Conservation (phyloP, 1,284 basidiomycete species). For the Fomes fomentarius region DNA sequence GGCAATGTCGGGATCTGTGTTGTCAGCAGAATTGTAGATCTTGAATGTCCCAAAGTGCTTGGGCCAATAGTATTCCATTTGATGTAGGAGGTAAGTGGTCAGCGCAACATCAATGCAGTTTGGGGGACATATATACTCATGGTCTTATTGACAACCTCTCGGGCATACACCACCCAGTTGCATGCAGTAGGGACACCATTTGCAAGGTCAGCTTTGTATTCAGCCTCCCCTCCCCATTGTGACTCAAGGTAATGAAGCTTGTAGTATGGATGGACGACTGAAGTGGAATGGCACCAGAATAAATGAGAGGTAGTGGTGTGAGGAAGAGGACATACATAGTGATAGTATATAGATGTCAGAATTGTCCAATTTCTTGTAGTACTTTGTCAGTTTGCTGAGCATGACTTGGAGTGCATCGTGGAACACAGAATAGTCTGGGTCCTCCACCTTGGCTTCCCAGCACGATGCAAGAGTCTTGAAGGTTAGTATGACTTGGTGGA, state of each 20-base stretch:
- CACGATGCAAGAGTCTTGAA: slow-evolving; percentile 26
- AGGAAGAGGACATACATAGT: background rate
- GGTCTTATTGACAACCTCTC: slow-evolving; percentile 15
- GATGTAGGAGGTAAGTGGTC: no score
- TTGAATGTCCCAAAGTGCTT: background rate
- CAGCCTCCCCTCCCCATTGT: slow-evolving; percentile 26
- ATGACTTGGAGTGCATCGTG: slow-evolving; percentile 20
- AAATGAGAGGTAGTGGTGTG: no score
- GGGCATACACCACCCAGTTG: slow-evolving; percentile 27
- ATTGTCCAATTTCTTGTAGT: slow-evolving; percentile 29
- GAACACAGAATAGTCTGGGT: slow-evolving; percentile 17
- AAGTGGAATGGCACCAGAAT: no score
- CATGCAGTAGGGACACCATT: background rate
- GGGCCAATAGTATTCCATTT: background rate
- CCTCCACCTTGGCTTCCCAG: slow-evolving; percentile 26
- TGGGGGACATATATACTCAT: background rate
- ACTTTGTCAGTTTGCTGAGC: slow-evolving; percentile 29
- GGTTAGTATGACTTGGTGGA: slow-evolving; percentile 26
- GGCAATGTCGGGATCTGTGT: no score
- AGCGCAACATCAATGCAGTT: no score
- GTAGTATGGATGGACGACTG: slow-evolving; percentile 18
- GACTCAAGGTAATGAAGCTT: slow-evolving; percentile 27
- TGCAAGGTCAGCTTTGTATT: slow-evolving; percentile 18
- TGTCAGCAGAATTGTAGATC: no score
- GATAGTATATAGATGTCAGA: slow-evolving; percentile 21